Evolutionary conservation across 2,329 filamentous ascomycete species (phyloP).

Genomic region (Ascomycota sp.): DNA sequence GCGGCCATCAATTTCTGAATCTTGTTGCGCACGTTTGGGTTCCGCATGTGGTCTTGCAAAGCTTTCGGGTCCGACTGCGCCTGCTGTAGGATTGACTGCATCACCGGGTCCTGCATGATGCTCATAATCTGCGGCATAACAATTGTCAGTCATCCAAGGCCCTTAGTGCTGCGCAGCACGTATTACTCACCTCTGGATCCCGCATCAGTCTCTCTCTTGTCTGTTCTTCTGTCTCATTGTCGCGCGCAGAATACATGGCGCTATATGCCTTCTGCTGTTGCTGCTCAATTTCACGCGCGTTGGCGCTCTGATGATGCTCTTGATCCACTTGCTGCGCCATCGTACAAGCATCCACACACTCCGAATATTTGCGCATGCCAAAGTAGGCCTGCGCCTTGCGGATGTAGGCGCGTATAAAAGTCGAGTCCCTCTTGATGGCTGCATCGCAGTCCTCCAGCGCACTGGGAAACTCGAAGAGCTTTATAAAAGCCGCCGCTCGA

Average conservation of each 20-base stretch:
- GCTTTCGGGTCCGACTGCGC: constrained; percentile 84
- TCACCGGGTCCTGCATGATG: constrained; percentile 88
- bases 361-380: constrained; percentile 96
- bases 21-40: constrained; percentile 65
- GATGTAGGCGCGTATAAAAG: constrained; percentile 90
- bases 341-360: constrained; percentile 73
- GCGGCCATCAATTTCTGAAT: constrained; percentile 89
- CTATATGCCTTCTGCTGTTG: constrained; percentile 84
- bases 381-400: constrained; percentile 91
- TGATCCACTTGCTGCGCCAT: constrained; percentile 63
- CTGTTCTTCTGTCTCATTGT: constrained; percentile 92
- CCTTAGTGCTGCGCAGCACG: too few relatives aligned
- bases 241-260: constrained; percentile 75
- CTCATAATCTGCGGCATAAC: constrained; percentile 43
- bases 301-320: constrained; percentile 47
- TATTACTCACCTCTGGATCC: constrained; percentile 60
- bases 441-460: constrained; percentile 82
- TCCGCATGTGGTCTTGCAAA: constrained; percentile 93
- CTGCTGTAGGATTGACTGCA: constrained; percentile 94
- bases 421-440: constrained; percentile 76
- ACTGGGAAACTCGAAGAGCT: constrained; percentile 86
- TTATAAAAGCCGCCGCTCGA: constrained; percentile 89
- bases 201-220: constrained; percentile 76
- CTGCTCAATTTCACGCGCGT: constrained; percentile 77
- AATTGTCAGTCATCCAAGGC: not conserved